Evolutionary conservation across 192 early-diverging fungal genomes (phyloP).

Genomic region (Rhizophagus prolifer): DNA sequence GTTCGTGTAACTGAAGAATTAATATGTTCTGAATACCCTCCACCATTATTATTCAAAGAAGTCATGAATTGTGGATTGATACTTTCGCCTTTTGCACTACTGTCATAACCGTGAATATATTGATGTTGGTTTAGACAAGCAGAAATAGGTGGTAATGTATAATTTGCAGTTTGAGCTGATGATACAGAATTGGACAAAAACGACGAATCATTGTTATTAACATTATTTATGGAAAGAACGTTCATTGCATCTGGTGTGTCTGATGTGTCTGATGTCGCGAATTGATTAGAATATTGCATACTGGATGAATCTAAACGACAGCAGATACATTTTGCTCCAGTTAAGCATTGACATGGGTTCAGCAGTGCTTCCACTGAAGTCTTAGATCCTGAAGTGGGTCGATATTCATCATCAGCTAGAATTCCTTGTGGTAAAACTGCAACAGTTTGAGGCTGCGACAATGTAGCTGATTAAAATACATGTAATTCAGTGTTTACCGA

Average conservation of each 20-base stretch:
- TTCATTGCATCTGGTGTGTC: background rate
- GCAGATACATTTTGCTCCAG: slow-evolving; percentile 15
- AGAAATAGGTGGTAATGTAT: background rate
- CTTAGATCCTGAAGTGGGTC: background rate
- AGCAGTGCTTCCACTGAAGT: slow-evolving; percentile 3
- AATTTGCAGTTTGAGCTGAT: background rate
- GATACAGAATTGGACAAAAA: background rate
- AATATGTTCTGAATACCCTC: background rate
- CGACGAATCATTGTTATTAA: too few species aligned
- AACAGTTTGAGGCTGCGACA: background rate
- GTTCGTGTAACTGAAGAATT: background rate
- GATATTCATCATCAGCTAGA: background rate
- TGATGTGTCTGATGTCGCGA: background rate
- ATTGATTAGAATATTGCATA: too few species aligned
- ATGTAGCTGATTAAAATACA: background rate
- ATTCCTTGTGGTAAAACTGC: background rate
- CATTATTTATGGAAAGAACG: too few species aligned
- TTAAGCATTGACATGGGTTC: slow-evolving; percentile 16
- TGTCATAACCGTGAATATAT: too few species aligned
- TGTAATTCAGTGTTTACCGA: background rate
- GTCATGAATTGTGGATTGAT: background rate
- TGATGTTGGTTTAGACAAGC: background rate
- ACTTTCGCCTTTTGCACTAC: too few species aligned
- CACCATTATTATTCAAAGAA: background rate
- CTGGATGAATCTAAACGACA: background rate